Conservation (phyloP, 2,329 filamentous ascomycete genomes). For the Diaporthe ilicicola region DNA sequence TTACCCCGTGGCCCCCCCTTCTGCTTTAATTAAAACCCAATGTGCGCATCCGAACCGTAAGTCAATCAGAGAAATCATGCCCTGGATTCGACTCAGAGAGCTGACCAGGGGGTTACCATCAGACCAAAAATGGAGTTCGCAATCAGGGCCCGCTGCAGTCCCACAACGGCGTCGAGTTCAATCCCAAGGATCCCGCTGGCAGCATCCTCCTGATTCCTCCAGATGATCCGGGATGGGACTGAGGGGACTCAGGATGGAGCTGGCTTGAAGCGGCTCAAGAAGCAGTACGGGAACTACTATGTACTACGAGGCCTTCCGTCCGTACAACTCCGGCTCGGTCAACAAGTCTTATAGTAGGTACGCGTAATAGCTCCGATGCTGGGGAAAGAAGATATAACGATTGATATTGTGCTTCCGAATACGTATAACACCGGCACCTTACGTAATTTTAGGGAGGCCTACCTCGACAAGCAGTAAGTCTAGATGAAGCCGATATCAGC, state of each 20-base stretch:
- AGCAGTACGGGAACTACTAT: slow-evolving; percentile 48
- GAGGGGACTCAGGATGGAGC: slow-evolving; percentile 50
- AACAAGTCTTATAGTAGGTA: slow-evolving; percentile 31
- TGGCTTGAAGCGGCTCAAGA: slow-evolving; percentile 50
- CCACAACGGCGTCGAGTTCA: slow-evolving; percentile 46
- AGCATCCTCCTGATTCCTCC: slow-evolving; percentile 36
- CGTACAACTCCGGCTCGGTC: slow-evolving; percentile 59
- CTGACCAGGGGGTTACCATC: not conserved
- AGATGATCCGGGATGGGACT: slow-evolving; percentile 51
- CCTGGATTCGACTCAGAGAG: too few relatives aligned
- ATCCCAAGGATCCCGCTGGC: slow-evolving; percentile 26
- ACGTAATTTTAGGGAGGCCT: not conserved
- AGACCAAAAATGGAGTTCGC: slow-evolving; percentile 48
- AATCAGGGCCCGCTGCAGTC: slow-evolving; percentile 54
- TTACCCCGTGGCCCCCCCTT: too few relatives aligned
- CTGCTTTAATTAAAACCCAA: too few relatives aligned
- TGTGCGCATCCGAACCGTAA: slow-evolving; percentile 47
- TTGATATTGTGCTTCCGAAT: not conserved
- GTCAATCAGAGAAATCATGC: too few relatives aligned
- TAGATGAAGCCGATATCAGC: not conserved
- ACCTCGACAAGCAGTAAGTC: slow-evolving; percentile 3
- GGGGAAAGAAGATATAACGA: slow-evolving; percentile 1
- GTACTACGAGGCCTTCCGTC: slow-evolving; percentile 57
- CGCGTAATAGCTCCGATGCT: slow-evolving; percentile 9
- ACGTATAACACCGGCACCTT: not conserved